Percentiles rank a stretch among this genome's conserved stretches.
phyloP scores from a whole-genome alignment of 75 land plant species.

The Chamaecyparis obtusa region DNA sequence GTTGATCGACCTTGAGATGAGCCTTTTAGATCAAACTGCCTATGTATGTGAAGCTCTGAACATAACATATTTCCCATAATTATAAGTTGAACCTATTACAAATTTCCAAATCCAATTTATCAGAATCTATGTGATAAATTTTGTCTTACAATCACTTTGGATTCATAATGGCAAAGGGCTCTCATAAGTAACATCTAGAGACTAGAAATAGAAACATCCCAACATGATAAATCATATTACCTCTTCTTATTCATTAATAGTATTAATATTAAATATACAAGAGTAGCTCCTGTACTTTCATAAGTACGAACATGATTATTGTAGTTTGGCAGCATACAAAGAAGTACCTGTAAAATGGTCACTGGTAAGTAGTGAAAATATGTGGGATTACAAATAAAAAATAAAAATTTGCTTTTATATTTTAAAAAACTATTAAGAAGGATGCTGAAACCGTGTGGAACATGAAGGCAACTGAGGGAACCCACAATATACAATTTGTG shows the following conservation, averaged over 20 bases:
- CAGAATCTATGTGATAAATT: background rate
- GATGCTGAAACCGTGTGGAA: too few species aligned
- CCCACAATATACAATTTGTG: too few species aligned
- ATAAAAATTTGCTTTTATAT: too few species aligned
- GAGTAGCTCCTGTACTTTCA: too few species aligned
- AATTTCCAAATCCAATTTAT: conserved; percentile 3
- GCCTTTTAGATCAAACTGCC: conserved; percentile 82
- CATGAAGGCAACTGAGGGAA: too few species aligned
- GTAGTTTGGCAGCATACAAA: too few species aligned
- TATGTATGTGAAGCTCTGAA: conserved; percentile 83
- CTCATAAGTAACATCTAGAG: background rate
- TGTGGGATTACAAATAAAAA: too few species aligned
- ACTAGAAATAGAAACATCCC: background rate
- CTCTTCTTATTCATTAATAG: background rate
- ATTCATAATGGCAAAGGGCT: background rate
- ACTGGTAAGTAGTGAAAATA: too few species aligned
- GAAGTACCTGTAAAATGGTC: too few species aligned
- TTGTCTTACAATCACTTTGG: background rate
- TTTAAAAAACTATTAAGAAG: too few species aligned
- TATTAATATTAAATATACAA: background rate
- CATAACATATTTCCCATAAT: conserved; percentile 90
- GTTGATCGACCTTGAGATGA: conserved; percentile 89
- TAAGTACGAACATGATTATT: too few species aligned
- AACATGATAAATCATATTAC: background rate
- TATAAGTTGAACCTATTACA: conserved; percentile 57